Conservation (phyloP, 305 asterid species). For the Caryopteris hybrid region DNA sequence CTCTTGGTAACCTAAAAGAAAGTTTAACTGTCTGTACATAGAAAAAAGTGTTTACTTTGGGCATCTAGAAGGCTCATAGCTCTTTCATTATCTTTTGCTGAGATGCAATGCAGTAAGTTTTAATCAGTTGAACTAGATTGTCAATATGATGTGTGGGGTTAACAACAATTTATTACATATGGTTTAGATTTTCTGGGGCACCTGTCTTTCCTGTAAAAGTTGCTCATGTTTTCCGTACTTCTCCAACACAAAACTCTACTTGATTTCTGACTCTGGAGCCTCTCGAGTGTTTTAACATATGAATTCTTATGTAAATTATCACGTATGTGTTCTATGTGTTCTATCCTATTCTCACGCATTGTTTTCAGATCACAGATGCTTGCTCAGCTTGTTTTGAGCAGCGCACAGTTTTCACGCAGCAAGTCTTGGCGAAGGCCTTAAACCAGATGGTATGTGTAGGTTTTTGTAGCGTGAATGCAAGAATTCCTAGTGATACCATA, state of each 20-base stretch:
- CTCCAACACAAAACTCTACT: not conserved
- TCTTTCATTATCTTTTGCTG: not conserved
- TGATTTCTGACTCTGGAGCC: not conserved
- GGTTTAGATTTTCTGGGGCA: not conserved
- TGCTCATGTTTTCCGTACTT: not conserved
- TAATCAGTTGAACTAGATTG: too few relatives aligned
- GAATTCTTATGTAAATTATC: not conserved
- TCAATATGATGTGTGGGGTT: conserved; percentile 1
- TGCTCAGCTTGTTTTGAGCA: conserved; percentile 99
- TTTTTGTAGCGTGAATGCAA: conserved; percentile 7
- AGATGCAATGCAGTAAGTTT: not conserved
- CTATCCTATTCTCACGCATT: conserved; percentile 12
- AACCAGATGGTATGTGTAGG: conserved; percentile 72
- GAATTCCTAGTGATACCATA: conserved; percentile 3
- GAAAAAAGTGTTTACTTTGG: not conserved
- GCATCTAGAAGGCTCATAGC: not conserved
- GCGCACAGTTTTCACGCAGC: conserved; percentile 96
- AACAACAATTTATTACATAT: not conserved
- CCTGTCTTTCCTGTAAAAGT: not conserved
- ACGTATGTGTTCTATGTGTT: conserved; percentile 7
- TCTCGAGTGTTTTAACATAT: not conserved
- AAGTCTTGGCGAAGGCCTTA: conserved; percentile 85
- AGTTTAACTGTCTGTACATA: not conserved
- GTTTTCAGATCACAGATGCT: conserved; percentile 83
- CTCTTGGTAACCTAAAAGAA: not conserved